Conservation (phyloP, 345 rosid species). For the Eucalyptus pauciflora region DNA sequence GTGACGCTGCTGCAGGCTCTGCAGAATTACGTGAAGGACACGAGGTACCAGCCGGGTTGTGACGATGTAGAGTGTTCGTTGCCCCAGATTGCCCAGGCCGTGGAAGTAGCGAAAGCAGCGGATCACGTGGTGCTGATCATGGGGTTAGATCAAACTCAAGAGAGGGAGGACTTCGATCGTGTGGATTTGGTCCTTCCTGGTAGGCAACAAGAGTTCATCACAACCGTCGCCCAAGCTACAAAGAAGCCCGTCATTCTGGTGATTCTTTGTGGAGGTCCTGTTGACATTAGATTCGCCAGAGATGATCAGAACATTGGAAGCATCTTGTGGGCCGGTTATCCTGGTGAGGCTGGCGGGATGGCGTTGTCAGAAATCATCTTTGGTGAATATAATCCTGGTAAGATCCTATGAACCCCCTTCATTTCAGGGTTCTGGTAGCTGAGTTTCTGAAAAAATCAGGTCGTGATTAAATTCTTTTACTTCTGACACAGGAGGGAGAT, state of each 20-base stretch:
- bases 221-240: conserved; percentile 41
- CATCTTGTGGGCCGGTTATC: conserved; percentile 95
- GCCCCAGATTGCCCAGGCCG: conserved; percentile 39
- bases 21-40: conserved; percentile 32
- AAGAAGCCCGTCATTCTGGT: conserved; percentile 64
- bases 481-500: conserved; percentile 55
- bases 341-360: conserved; percentile 71
- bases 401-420: neutral
- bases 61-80: conserved; percentile 49
- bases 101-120: conserved; percentile 33
- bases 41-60: conserved; percentile 47
- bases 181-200: conserved; percentile 58
- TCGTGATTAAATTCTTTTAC: too few relatives aligned
- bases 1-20: conserved; percentile 51
- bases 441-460: neutral
- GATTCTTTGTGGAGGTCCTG: conserved; percentile 71
- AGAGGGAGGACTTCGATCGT: conserved; percentile 67
- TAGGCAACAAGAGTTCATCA: conserved; percentile 55
- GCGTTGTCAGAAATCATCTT: conserved; percentile 83
- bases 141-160: conserved; percentile 84
- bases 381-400: conserved; percentile 90
- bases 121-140: conserved; percentile 67
- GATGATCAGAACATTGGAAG: conserved; percentile 42
- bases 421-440: neutral
- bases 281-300: conserved; percentile 63